Base-by-base conservation (phyloP, 805 yeast genomes). In the Ogataea pilisensis region DNA sequence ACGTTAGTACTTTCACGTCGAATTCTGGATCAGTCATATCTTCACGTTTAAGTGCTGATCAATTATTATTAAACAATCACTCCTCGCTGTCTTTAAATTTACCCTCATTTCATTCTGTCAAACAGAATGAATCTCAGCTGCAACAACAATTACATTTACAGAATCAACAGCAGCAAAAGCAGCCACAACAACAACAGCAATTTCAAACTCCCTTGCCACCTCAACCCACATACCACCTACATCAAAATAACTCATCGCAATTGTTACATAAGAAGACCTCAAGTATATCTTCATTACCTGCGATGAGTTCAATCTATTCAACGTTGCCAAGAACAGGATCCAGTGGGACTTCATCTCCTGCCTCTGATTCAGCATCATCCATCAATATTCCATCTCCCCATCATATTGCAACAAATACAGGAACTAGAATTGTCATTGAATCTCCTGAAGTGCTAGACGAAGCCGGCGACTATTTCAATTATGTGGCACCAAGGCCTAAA, bases 401-500 rank as follows among this genome's bases (percentile, higher is more conserved):
- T 5, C 16, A 19, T 24, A 37, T 31, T 11, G 27, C 17, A 18
- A 37, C 37, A 20, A 41, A 40, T 19, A 26, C 37, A 4, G 38
- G 37, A 9, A 44, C 53, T 11, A 45, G 39, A 34, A 42, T 46
- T 16, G 34, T 47, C 6, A 44, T 48, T 17, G 41, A 35, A 32
- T 47, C 53, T 18, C 47, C 55, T 8, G 56, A 48, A 27, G 45
- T 25, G 2, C 37, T 24, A 6, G 44, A 20, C 38, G 43, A 50
- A 18, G 31, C 22, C 3, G 46, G 48, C n/a, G 63, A 58, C 34
- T 58, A 58, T 38, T 58, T 58, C 50, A 55, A 48, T 29, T 55
- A 53, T 36, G 45, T 48, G n/a, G 61, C 59, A 8, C 58, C 60
- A 24, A 41, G 59, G 34, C 60, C 60, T 13, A 37, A 40, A 9